These are phyloP conservation scores for Salisapilia sapeloensis DNA, from an alignment of 352 stramenopile species.

Conservation along the genomic window DNA sequence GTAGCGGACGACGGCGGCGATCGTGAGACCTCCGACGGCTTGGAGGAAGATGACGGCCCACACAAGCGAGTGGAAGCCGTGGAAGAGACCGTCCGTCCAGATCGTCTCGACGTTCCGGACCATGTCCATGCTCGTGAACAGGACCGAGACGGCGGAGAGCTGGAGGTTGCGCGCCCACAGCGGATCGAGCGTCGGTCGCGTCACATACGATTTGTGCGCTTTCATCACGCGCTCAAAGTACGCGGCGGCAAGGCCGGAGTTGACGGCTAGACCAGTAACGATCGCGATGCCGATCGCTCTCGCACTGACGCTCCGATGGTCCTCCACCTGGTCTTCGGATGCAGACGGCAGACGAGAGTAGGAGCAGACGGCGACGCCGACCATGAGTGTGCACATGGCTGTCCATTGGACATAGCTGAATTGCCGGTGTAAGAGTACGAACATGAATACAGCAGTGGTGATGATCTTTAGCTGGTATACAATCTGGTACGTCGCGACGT, in stretches of 20 bases:
- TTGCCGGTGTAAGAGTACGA: conserved; percentile 68
- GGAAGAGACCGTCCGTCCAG: conserved; percentile 55
- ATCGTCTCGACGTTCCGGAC: conserved; percentile 40
- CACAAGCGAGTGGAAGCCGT: conserved; percentile 59
- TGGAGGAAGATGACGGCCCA: conserved; percentile 71
- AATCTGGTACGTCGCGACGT: conserved; percentile 82
- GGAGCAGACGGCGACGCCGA: conserved; percentile 68
- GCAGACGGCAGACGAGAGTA: conserved; percentile 44
- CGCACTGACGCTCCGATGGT: conserved; percentile 15
- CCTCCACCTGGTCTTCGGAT: conserved; percentile 4
- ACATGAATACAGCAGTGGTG: conserved; percentile 81
- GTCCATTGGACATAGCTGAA: conserved; percentile 74
- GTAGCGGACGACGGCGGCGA: conserved; percentile 73
- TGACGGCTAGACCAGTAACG: conserved; percentile 60
- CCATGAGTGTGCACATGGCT: conserved; percentile 76
- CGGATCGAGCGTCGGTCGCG: conserved; percentile 61
- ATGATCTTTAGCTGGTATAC: conserved; percentile 87
- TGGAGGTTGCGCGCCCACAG: conserved; percentile 79
- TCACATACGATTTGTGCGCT: conserved; percentile 54
- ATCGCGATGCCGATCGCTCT: conserved; percentile 65
- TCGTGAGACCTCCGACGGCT: conserved; percentile 66
- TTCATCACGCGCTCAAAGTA: conserved; percentile 84
- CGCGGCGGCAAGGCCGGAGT: conserved; percentile 71
- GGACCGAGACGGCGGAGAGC: conserved; percentile 67
- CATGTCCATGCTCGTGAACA: conserved; percentile 50